These are phyloP conservation scores for Stromatinia cepivora DNA, from an alignment of 2,329 filamentous ascomycete genomes.

Conservation along the genomic window DNA sequence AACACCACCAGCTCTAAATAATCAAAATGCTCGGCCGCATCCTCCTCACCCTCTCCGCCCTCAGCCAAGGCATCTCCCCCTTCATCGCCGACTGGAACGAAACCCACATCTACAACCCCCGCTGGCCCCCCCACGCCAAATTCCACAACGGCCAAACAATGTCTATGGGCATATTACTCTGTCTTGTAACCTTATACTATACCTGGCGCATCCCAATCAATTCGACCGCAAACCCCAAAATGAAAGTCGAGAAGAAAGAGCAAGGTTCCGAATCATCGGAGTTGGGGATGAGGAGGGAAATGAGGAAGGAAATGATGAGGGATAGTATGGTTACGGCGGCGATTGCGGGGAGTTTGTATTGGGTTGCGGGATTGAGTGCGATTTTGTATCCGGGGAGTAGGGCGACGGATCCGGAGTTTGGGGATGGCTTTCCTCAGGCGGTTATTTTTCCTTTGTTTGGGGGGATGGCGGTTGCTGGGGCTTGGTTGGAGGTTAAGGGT, in stretches of 20 bases:
- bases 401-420: conserved; percentile 50
- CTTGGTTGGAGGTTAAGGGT: conserved; percentile 22
- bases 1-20: not conserved
- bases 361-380: conserved; percentile 46
- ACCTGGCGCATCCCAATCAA: conserved; percentile 33
- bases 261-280: not conserved
- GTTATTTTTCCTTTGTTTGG: conserved; percentile 24
- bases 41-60: conserved; percentile 33
- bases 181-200: conserved; percentile 44
- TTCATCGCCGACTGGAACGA: conserved; percentile 44
- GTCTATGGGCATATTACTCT: conserved; percentile 47
- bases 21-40: conserved; percentile 27
- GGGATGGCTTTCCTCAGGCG: conserved; percentile 43
- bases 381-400: conserved; percentile 49
- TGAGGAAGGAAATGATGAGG: too few relatives aligned
- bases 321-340: conserved; percentile 40
- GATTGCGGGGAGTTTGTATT: conserved; percentile 47
- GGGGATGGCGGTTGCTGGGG: conserved; percentile 21
- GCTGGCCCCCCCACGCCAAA: conserved; percentile 52
- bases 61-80: conserved; percentile 30
- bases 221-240: not conserved
- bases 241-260: not conserved
- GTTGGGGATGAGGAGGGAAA: not conserved
- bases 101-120: conserved; percentile 50
- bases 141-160: conserved; percentile 57